phyloP scores from a whole-genome alignment of 805 yeast genomes.

The Metschnikowia bowlesiae region DNA sequence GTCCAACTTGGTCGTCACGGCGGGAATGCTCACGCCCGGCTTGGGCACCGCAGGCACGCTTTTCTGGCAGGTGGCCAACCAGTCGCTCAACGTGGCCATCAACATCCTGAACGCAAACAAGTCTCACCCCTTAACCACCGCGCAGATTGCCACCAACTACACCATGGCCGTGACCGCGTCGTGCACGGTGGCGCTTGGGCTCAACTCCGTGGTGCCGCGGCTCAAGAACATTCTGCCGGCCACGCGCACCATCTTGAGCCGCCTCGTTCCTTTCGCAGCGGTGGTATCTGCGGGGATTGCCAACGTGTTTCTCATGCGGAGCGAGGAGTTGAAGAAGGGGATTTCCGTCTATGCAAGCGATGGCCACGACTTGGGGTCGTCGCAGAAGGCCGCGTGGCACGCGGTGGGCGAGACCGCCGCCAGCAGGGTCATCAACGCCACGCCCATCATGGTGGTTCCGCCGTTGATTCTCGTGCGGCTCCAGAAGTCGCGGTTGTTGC shows the following conservation, averaged over 20 bases:
- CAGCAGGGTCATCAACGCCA: constrained; percentile 90
- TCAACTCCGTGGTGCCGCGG: constrained; percentile 86
- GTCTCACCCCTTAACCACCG: constrained; percentile 80
- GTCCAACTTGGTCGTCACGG: constrained; percentile 90
- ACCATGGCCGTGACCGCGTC: constrained; percentile 89
- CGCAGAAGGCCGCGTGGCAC: constrained; percentile 79
- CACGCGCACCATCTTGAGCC: constrained; percentile 67
- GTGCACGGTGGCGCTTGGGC: constrained; percentile 91
- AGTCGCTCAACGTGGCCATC: constrained; percentile 93
- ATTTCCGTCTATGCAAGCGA: constrained; percentile 63
- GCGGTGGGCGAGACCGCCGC: constrained; percentile 98
- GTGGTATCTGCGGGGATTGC: constrained; percentile 96
- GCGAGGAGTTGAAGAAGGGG: constrained; percentile 87
- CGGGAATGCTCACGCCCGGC: constrained; percentile 96
- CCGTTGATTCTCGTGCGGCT: constrained; percentile 77
- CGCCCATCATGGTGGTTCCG: constrained; percentile 97
- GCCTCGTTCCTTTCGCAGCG: constrained; percentile 97
- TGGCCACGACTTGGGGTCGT: constrained; percentile 60
- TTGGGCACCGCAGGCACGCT: constrained; percentile 85
- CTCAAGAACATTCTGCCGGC: constrained; percentile 64
- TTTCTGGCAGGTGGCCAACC: constrained; percentile 98
- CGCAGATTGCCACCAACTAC: constrained; percentile 75
- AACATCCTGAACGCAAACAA: constrained; percentile 96
- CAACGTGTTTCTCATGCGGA: constrained; percentile 94
- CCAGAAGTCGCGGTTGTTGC: constrained; percentile 61